Evolutionary conservation across 805 yeast genomes (phyloP).

Genomic region (Metschnikowia matae): DNA sequence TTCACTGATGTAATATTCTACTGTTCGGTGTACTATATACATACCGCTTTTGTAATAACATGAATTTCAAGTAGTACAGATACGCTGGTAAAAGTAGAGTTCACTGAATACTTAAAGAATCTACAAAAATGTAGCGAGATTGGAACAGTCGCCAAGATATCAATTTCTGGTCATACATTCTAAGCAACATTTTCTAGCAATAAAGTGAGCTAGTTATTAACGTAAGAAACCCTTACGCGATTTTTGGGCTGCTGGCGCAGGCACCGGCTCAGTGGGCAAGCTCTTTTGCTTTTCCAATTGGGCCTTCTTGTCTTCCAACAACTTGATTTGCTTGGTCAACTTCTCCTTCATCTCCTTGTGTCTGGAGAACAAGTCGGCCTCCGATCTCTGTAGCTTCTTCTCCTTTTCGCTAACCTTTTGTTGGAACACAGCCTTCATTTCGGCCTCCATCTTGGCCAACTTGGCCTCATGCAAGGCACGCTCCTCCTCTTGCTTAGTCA

Average conservation of each 20-base stretch:
- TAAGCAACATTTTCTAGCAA: slow-evolving; percentile 1
- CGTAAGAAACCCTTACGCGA: slow-evolving; percentile 81
- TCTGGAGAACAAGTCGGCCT: slow-evolving; percentile 90
- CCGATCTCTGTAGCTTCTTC: slow-evolving; percentile 92
- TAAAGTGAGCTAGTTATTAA: slow-evolving; percentile 21
- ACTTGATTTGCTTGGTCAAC: slow-evolving; percentile 78
- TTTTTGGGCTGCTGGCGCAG: slow-evolving; percentile 43
- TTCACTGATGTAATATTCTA: no score
- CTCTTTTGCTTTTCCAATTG: slow-evolving; percentile 63
- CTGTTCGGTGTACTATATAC: no score
- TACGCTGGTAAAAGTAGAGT: no score
- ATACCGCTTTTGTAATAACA: no score
- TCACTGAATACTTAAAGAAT: no score
- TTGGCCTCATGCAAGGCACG: slow-evolving; percentile 90
- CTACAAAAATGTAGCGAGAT: no score
- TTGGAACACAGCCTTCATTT: slow-evolving; percentile 95
- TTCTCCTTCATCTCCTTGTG: slow-evolving; percentile 98
- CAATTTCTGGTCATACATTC: neutral
- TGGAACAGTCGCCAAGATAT: neutral
- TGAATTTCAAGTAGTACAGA: no score
- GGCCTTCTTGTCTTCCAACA: slow-evolving; percentile 85
- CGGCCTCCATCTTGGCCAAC: slow-evolving; percentile 88
- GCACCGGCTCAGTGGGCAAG: slow-evolving; percentile 48
- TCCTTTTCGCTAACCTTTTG: slow-evolving; percentile 96
- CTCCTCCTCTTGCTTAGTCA: slow-evolving; percentile 89